Evolutionary conservation across 202 grass and related monocot species (phyloP), one percentile per base, ranked within the genome.

Genomic region (Setaria italica): DNA sequence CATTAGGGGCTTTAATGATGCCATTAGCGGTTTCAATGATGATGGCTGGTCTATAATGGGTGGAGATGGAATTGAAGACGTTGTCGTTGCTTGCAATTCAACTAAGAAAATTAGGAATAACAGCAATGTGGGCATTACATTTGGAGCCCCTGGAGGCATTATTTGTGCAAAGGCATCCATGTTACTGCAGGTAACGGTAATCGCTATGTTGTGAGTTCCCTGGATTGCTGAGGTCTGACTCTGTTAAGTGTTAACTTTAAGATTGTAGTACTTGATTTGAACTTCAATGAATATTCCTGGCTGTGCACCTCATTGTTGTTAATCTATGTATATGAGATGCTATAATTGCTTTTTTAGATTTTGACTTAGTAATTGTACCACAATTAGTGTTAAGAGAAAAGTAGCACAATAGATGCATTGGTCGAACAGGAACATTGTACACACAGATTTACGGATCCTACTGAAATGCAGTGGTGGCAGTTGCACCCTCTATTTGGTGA

Each of bases 101-200:
- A 86, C 86, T 60, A 99, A 95, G 82, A 99, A 94, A 90, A 86
- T 85, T 81, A 92, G 88, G 69, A 88, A 72, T 68, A 55, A 14
- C 46, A 84, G 33, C 77, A 89, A 82, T 86, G 84, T 63, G 62
- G 76, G 73, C 50, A 80, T 90, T 86, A 39, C 83, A 49, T 89
- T 98, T 77, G 82, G 83, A 80, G 71, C 74, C 20, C 77, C 79
- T 75, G 97, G 93, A 89, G 97, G 93, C 76, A 89, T 94, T 80
- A 92, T 99, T 29, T 99, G 96, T 95, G 96, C 96, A 30, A 99
- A 95, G 88, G 96, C 96, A 81, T 99, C 97, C 54, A 99, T 99
- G 97, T 68, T 99, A 78, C 90, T 99, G 72, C 90, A 99, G 92
- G 97, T 92, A 86, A 72, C 47, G 62, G 53, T 47, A 48, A 63